Conservation (phyloP, 1,284 basidiomycete genomes). For the Ceratobasidium sp. region DNA sequence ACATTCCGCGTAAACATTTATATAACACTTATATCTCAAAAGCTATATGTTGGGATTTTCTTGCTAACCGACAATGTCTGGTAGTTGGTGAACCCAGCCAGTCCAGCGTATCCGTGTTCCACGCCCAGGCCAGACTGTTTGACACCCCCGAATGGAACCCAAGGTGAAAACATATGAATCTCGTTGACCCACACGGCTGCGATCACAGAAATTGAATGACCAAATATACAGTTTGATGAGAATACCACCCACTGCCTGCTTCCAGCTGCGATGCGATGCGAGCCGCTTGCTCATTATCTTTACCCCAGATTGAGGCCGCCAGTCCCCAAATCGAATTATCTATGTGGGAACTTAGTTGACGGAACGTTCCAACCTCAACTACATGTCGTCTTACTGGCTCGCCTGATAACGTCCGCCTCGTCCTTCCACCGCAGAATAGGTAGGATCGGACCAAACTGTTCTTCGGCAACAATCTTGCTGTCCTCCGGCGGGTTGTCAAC, state of each 20-base stretch:
- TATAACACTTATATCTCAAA: too few species aligned
- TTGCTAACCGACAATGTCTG: conserved; percentile 29
- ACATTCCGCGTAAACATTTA: too few species aligned
- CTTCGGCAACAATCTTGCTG: conserved; percentile 30
- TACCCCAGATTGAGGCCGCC: conserved; percentile 30
- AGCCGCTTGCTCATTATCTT: neutral
- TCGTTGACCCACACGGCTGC: conserved; percentile 37
- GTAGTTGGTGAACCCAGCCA: conserved; percentile 35
- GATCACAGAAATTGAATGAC: neutral
- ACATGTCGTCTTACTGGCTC: conserved; percentile 9
- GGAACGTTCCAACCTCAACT: too few species aligned
- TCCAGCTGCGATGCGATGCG: conserved; percentile 18
- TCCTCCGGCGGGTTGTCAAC: conserved; percentile 34
- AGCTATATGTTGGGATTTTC: conserved; percentile 47
- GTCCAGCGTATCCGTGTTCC: conserved; percentile 28
- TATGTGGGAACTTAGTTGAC: neutral
- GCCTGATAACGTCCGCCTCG: conserved; percentile 29
- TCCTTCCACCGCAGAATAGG: conserved; percentile 33
- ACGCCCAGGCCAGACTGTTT: conserved; percentile 32
- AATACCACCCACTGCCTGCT: conserved; percentile 35
- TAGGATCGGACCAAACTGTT: conserved; percentile 32
- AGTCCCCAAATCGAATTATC: conserved; percentile 28
- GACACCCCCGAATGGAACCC: conserved; percentile 29
- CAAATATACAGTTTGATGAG: neutral
- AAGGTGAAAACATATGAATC: conserved; percentile 29